phyloP scores from a whole-genome alignment of 1,139 yeast species.

The Pichia sp. region DNA sequence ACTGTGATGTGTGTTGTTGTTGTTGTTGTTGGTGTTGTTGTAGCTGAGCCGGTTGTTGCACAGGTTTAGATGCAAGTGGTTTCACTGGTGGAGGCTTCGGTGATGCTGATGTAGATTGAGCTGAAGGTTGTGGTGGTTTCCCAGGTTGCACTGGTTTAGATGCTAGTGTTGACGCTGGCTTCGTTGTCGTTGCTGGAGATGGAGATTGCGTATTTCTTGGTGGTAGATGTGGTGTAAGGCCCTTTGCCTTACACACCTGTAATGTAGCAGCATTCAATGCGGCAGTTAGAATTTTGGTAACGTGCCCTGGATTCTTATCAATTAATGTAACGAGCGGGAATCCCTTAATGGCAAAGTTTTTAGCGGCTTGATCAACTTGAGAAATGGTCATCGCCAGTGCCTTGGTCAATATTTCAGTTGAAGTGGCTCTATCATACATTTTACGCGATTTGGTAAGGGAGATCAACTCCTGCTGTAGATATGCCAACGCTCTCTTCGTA shows the following conservation, averaged over 20 bases:
- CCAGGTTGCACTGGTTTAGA: too few species aligned
- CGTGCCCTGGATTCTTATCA: slow-evolving; percentile 83
- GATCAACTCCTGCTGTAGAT: slow-evolving; percentile 65
- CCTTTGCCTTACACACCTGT: slow-evolving; percentile 42
- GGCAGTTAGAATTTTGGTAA: slow-evolving; percentile 73
- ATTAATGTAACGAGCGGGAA: slow-evolving; percentile 75
- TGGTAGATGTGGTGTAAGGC: slow-evolving; percentile 18
- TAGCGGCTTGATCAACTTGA: slow-evolving; percentile 81
- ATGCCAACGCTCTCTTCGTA: slow-evolving; percentile 56
- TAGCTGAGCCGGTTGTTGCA: too few species aligned
- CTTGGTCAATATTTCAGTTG: slow-evolving; percentile 78
- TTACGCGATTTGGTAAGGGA: slow-evolving; percentile 63
- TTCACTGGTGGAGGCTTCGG: too few species aligned
- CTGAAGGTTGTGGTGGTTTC: too few species aligned
- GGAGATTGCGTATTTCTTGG: too few species aligned
- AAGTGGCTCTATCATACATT: slow-evolving; percentile 62
- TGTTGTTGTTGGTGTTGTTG: too few species aligned
- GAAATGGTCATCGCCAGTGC: slow-evolving; percentile 92
- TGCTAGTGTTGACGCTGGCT: too few species aligned
- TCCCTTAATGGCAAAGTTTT: slow-evolving; percentile 74
- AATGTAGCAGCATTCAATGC: slow-evolving; percentile 76
- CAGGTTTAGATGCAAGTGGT: too few species aligned
- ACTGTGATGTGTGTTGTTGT: too few species aligned
- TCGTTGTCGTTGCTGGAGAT: too few species aligned
- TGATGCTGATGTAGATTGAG: too few species aligned